A percentile compares a stretch with the other conserved stretches of the same genome.
phyloP scores from a whole-genome alignment of 495 filamentous ascomycete species.

The Paragyromitra xinjiangensis region DNA sequence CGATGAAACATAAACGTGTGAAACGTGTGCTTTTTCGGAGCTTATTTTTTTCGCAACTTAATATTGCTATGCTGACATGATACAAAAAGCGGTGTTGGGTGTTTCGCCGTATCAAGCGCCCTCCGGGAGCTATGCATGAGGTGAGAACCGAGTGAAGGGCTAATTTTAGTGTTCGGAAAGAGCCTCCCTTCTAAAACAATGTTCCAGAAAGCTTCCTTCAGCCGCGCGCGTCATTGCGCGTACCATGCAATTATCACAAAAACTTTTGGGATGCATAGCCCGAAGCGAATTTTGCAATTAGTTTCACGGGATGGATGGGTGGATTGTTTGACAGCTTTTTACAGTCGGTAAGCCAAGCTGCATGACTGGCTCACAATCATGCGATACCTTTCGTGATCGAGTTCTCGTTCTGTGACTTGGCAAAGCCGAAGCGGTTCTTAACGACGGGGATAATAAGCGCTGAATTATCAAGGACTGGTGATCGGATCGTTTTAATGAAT shows the following conservation, averaged over 20 bases:
- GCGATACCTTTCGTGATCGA: slow-evolving; percentile 14
- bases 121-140: slow-evolving; percentile 26
- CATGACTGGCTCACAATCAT: slow-evolving; percentile 10
- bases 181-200: slow-evolving; percentile 10
- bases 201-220: slow-evolving; percentile 37
- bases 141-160: not conserved
- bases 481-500: slow-evolving; percentile 44
- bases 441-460: slow-evolving; percentile 31
- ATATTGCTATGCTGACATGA: slow-evolving; percentile 36
- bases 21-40: slow-evolving; percentile 15
- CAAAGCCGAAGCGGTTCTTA: slow-evolving; percentile 17
- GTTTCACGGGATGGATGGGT: slow-evolving; percentile 19
- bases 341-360: not conserved
- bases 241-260: slow-evolving; percentile 1
- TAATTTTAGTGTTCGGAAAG: slow-evolving; percentile 40
- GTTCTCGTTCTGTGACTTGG: slow-evolving; percentile 30
- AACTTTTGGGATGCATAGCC: slow-evolving; percentile 25
- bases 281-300: slow-evolving; percentile 12
- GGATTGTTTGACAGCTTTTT: slow-evolving; percentile 15
- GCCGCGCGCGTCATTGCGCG: slow-evolving; percentile 48
- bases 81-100: slow-evolving; percentile 9
- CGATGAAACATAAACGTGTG: slow-evolving; percentile 8
- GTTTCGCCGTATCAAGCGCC: slow-evolving; percentile 31
- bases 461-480: slow-evolving; percentile 40
- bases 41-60: slow-evolving; percentile 21